Base-by-base conservation (phyloP, 129 eudicot species). In the Tanacetum coccineum region DNA sequence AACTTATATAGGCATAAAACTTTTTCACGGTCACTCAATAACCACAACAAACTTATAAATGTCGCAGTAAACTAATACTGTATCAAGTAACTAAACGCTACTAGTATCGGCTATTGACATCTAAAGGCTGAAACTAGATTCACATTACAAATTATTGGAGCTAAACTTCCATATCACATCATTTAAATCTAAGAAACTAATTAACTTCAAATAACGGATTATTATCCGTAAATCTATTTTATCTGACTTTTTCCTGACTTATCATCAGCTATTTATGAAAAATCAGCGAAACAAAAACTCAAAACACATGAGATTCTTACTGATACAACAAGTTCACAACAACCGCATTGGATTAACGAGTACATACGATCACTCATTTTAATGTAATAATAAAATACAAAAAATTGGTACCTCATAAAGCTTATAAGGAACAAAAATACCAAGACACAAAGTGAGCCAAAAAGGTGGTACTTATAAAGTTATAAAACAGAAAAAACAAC, bases 371-470 rank as follows among this genome's bases (percentile, higher is more conserved):
- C n/a, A n/a, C n/a, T n/a, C n/a, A n/a, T n/a, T n/a, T n/a, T n/a
- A n/a, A n/a, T n/a, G n/a, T n/a, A n/a, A n/a, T n/a, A n/a, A n/a
- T n/a, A n/a, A n/a, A n/a, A n/a, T n/a, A n/a, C n/a, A n/a, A n/a
- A n/a, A n/a, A n/a, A n/a, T n/a, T n/a, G n/a, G 5, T 25, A 87
- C 96, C 96, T 92, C 96, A 59, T 92, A 92, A 49, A 92, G 84
- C 79, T 85, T 85, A 78, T 75, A 88, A 22, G 98, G 98, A 15
- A 92, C 95, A 54, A 92, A 84, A 67, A 92, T 76, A 17, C 98
- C 98, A 59, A 92, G 94, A 80, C 96, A 85, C 14, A 92, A 91
- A 59, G 96, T 88, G 76, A 92, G 94, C 98, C 98, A 91, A 55
- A 91, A 86, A 1, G 96, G 98, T 25, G 98, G n/a, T n/a, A n/a